Conservation (phyloP, 768 basidiomycete species). For the Mycena crocata region DNA sequence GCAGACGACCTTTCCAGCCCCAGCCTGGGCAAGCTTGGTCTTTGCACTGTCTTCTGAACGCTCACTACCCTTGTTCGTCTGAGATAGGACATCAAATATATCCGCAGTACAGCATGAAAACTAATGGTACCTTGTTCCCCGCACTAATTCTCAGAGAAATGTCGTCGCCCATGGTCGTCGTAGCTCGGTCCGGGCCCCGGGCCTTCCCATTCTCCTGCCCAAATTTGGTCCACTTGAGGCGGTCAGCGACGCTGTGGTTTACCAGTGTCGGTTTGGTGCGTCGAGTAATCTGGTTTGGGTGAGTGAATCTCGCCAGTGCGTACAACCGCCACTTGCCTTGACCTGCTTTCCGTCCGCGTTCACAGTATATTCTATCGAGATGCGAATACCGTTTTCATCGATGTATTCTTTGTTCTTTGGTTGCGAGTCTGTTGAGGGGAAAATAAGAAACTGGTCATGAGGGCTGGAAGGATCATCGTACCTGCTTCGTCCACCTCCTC, state of each 20-base stretch:
- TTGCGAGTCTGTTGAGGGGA: conserved; percentile 58
- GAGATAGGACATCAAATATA: conserved; percentile 46
- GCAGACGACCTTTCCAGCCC: conserved; percentile 91
- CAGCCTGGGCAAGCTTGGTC: conserved; percentile 73
- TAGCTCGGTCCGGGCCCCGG: conserved; percentile 91
- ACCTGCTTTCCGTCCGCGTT: conserved; percentile 96
- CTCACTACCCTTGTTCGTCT: conserved; percentile 70
- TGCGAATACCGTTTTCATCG: conserved; percentile 89
- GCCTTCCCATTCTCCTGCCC: conserved; percentile 90
- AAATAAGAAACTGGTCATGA: neutral
- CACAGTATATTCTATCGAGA: conserved; percentile 80
- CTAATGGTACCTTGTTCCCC: conserved; percentile 65
- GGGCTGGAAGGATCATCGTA: neutral
- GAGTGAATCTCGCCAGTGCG: neutral
- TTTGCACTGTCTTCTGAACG: conserved; percentile 75
- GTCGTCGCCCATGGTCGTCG: conserved; percentile 87
- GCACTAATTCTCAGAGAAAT: conserved; percentile 59
- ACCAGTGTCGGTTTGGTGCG: conserved; percentile 90
- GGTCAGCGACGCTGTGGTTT: conserved; percentile 93
- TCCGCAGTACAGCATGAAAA: neutral
- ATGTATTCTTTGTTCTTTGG: conserved; percentile 76
- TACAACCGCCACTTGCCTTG: conserved; percentile 66
- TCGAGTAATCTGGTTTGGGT: conserved; percentile 77
- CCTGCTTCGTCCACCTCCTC: conserved; percentile 26
- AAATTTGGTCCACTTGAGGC: conserved; percentile 94